Evolutionary conservation across 2,329 filamentous ascomycete genomes (phyloP).

Genomic region (Colletotrichum tropicale): DNA sequence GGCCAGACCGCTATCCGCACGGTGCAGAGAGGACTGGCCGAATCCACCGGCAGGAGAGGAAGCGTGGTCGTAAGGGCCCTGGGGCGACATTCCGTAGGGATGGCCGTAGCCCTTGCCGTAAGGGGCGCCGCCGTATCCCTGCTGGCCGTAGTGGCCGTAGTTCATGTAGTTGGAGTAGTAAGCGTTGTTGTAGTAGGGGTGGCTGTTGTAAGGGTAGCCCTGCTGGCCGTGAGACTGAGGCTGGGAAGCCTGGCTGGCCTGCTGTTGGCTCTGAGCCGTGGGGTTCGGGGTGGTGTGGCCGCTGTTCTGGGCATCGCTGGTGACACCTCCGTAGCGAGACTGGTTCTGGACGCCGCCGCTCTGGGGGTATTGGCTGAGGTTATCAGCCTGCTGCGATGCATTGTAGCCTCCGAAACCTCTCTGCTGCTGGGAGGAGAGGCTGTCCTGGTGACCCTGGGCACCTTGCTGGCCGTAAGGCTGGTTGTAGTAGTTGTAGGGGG

Average conservation of each 20-base stretch:
- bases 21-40: constrained; percentile 55
- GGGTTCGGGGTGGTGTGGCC: constrained; percentile 93
- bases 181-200: constrained; percentile 66
- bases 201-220: constrained; percentile 56
- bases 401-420: constrained; percentile 80
- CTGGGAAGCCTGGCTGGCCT: constrained; percentile 45
- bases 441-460: constrained; percentile 75
- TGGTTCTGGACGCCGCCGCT: constrained; percentile 65
- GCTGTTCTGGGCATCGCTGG: constrained; percentile 79
- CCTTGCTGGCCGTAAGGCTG: constrained; percentile 62
- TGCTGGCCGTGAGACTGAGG: constrained; percentile 50
- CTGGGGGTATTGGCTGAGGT: constrained; percentile 74
- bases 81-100: constrained; percentile 61
- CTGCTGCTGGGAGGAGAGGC: constrained; percentile 71
- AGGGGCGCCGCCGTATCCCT: constrained; percentile 51
- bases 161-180: constrained; percentile 66
- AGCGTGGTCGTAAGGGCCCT: constrained; percentile 60
- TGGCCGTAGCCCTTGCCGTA: constrained; percentile 64
- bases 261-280: constrained; percentile 58
- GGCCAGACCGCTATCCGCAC: constrained; percentile 54
- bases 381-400: constrained; percentile 63
- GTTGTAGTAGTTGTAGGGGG: constrained; percentile 78
- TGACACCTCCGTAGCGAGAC: constrained; percentile 61
- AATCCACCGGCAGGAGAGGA: constrained; percentile 60
- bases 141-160: constrained; percentile 60